Base-by-base conservation (phyloP, 139 green algal genomes). In the Tetradesmus obliquus region DNA sequence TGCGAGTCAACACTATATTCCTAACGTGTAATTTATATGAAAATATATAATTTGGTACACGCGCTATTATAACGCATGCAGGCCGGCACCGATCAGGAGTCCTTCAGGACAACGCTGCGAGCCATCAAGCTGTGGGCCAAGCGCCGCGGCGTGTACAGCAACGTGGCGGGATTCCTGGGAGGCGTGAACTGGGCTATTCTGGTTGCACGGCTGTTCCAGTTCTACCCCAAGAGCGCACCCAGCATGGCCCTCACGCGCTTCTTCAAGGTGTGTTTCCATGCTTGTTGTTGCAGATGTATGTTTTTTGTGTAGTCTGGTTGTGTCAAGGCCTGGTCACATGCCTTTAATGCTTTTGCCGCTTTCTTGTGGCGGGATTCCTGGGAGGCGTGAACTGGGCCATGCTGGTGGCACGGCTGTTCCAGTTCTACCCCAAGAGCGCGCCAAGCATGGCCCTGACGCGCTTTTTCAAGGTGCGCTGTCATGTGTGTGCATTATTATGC, bases 141-240 rank as follows among this genome's bases (percentile, higher is more conserved):
- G 88, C 90, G 91, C 20, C 95, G 96, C 2, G 96, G 96, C 20
- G 95, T 99, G 7, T 98, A 98, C 95, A 95, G 90, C 90, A 99
- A 99, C 92, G 94, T 97, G 5, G 94, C 94, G 3, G 98, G 98
- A 24, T 99, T 98, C 93, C 94, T 99, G 79, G 98, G 98, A 13
- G 98, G 98, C 20, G 97, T 99, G 51, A 99, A 99, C 92, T 98
- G 97, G 96, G 98, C 98, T 72, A 98, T 99, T 84, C 95, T 99
- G 84, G 97, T 98, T 66, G 98, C 97, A 2, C 95, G 98, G 83
- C 90, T 98, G 7, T 99, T 97, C 93, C 97, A 99, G 94, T 96
- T 98, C 79, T 99, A 99, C 94, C 98, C 98, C 1, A 97, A 94
- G 10, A 95, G 90, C 1, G 87, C 87, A 2, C 88, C 97, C 82